A percentile compares a stretch with the other conserved stretches of the same genome.
Conservation (phyloP, 2,329 filamentous ascomycete species). For the Fusarium redolens region DNA sequence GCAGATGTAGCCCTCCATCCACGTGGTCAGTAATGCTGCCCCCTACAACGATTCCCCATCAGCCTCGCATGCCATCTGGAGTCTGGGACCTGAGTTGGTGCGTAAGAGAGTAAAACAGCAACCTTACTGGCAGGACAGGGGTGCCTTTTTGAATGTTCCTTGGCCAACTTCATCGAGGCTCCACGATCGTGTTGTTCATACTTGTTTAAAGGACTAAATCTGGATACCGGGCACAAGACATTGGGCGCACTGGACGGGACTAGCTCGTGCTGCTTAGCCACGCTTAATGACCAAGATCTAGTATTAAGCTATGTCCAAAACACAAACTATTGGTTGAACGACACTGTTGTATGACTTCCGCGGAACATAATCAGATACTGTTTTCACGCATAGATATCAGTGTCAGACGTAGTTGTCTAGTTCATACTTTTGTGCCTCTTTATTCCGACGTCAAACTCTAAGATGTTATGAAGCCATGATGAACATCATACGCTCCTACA, state of each 20-base stretch:
- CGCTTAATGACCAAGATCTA: slow-evolving; percentile 7
- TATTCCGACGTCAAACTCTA: background rate
- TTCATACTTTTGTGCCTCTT: background rate
- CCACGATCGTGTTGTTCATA: background rate
- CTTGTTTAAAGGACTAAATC: background rate
- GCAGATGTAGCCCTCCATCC: background rate
- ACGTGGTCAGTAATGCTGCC: background rate
- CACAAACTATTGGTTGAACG: background rate
- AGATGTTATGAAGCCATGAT: background rate
- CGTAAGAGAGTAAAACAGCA: background rate
- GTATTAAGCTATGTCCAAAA: background rate
- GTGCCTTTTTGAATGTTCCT: background rate
- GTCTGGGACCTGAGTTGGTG: background rate
- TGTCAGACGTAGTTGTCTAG: background rate
- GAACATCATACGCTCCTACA: background rate
- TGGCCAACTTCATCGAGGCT: background rate
- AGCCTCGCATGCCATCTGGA: background rate
- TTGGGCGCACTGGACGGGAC: background rate
- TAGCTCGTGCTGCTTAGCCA: background rate
- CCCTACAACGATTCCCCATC: background rate
- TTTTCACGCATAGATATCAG: background rate
- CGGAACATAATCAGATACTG: background rate
- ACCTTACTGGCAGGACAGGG: background rate
- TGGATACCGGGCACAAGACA: background rate
- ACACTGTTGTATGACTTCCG: background rate